Evolutionary conservation across 2,329 filamentous ascomycete genomes (phyloP).

Genomic region (Whalleya microplaca): DNA sequence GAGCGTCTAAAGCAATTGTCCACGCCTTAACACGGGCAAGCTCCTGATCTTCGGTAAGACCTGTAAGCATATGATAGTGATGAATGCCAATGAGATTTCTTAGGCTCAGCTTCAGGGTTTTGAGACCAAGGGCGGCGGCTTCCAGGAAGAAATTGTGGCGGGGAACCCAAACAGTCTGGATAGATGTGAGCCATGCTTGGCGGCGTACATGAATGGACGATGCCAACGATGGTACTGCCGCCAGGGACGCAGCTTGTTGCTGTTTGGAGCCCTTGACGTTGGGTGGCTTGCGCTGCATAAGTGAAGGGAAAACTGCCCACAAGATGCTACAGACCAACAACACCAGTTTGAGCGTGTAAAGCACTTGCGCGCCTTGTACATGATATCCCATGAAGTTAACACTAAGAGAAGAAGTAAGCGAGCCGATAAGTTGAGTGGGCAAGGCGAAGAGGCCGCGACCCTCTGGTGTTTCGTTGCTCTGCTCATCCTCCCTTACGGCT

Average conservation of each 20-base stretch:
- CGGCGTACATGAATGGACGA: constrained; percentile 84
- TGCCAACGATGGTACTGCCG: constrained; percentile 70
- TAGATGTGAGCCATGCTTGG: constrained; percentile 89
- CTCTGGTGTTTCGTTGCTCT: constrained; percentile 64
- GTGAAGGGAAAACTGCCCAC: constrained; percentile 58
- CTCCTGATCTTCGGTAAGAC: constrained; percentile 83
- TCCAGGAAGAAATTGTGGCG: constrained; percentile 86
- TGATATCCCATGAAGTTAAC: constrained; percentile 60
- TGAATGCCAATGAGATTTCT: constrained; percentile 77
- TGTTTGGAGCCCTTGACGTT: constrained; percentile 49
- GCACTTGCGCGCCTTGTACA: constrained; percentile 46
- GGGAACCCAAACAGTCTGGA: constrained; percentile 91
- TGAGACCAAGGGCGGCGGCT: constrained; percentile 76
- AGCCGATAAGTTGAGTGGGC: constrained; percentile 61
- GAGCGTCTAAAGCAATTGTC: constrained; percentile 90
- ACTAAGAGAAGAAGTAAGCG: constrained; percentile 51
- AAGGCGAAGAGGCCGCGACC: constrained; percentile 70
- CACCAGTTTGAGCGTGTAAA: constrained; percentile 57
- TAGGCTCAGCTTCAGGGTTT: constrained; percentile 80
- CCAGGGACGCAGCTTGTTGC: constrained; percentile 42
- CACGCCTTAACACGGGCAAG: constrained; percentile 86
- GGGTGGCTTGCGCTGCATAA: constrained; percentile 59
- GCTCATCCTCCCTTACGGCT: constrained; percentile 70
- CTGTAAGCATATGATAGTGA: constrained; percentile 78
- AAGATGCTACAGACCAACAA: constrained; percentile 57